Evolutionary conservation across 257 asterid genomes (phyloP).

Genomic region (Nemophila menziesii): DNA sequence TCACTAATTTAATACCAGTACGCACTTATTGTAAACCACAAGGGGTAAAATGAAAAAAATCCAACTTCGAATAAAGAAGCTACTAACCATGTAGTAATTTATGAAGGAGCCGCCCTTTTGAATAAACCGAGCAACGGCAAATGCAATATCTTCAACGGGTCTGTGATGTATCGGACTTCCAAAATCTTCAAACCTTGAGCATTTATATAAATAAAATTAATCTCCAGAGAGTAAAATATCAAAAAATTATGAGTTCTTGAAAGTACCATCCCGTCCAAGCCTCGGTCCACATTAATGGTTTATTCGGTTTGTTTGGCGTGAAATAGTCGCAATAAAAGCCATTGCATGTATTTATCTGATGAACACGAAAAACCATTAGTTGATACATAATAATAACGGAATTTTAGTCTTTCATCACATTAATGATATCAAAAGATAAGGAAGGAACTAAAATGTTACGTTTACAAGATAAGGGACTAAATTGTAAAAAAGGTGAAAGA

Average conservation of each 20-base stretch:
- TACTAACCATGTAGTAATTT: conserved; percentile 76
- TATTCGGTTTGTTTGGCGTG: conserved; percentile 81
- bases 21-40: background rate
- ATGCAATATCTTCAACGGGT: conserved; percentile 96
- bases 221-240: background rate
- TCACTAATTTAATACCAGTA: background rate
- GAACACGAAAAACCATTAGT: background rate
- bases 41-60: too few relatives aligned
- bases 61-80: background rate
- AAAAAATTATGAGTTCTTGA: conserved; percentile 1
- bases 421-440: too few relatives aligned
- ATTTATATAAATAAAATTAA: background rate
- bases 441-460: background rate
- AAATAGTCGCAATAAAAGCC: conserved; percentile 92
- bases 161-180: conserved; percentile 81
- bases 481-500: too few relatives aligned
- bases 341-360: conserved; percentile 89
- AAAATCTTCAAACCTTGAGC: conserved; percentile 73
- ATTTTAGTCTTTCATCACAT: too few relatives aligned
- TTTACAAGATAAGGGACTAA: too few relatives aligned
- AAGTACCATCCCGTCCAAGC: conserved; percentile 98
- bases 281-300: conserved; percentile 91
- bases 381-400: background rate
- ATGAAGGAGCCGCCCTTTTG: conserved; percentile 96
- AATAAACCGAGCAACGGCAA: conserved; percentile 80